Evolutionary conservation across 495 filamentous ascomycete species (phyloP).

Genomic region (Pyrenula aspistea): DNA sequence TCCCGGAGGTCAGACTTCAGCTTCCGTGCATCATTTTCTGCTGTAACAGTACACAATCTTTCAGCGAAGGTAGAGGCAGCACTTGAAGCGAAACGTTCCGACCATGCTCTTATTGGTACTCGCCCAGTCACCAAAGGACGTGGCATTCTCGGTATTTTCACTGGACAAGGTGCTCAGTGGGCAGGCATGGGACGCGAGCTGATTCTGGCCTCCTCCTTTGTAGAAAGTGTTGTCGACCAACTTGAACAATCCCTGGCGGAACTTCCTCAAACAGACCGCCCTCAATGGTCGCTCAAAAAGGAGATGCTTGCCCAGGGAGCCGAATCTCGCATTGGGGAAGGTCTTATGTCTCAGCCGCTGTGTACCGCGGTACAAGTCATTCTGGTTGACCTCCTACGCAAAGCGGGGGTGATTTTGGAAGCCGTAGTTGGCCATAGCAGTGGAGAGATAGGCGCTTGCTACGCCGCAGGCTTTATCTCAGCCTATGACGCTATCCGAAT

Average conservation of each 20-base stretch:
- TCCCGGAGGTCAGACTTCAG: slow-evolving; percentile 14
- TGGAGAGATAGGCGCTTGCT: slow-evolving; percentile 53
- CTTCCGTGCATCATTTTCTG: slow-evolving; percentile 11
- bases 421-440: slow-evolving; percentile 48
- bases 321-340: slow-evolving; percentile 5
- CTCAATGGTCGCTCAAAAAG: slow-evolving; percentile 1
- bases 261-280: slow-evolving; percentile 7
- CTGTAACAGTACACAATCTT: slow-evolving; percentile 35
- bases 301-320: not conserved
- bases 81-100: slow-evolving; percentile 1
- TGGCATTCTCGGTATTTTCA: slow-evolving; percentile 22
- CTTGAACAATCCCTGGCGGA: slow-evolving; percentile 10
- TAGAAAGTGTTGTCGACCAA: slow-evolving; percentile 11
- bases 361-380: slow-evolving; percentile 41
- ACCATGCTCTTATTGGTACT: not conserved
- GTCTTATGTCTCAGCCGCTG: slow-evolving; percentile 23
- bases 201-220: slow-evolving; percentile 19
- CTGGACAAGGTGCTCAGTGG: slow-evolving; percentile 34
- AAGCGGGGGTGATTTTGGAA: slow-evolving; percentile 30
- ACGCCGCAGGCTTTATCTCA: slow-evolving; percentile 36
- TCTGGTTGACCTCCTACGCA: slow-evolving; percentile 30
- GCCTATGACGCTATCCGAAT: slow-evolving; percentile 20
- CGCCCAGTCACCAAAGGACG: not conserved
- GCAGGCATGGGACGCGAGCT: slow-evolving; percentile 29
- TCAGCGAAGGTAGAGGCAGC: slow-evolving; percentile 34